Percentiles rank a stretch among this genome's conserved stretches.
These are phyloP conservation scores for Paecilomyces dactylethromorphus DNA, from an alignment of 2,329 filamentous ascomycete species.

Conservation along the genomic window DNA sequence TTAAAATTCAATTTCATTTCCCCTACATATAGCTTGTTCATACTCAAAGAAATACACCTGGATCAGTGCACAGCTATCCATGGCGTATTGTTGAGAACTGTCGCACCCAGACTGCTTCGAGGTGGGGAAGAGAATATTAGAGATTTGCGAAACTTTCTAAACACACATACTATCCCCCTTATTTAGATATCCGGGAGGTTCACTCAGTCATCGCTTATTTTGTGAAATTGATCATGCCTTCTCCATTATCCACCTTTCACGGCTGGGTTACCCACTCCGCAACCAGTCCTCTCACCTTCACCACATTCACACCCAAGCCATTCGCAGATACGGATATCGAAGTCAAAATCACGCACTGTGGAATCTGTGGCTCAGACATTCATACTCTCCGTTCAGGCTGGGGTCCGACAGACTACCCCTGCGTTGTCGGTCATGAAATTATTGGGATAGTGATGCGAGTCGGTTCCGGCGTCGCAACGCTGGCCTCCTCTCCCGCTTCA, in stretches of 20 bases:
- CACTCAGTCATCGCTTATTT: too few relatives aligned
- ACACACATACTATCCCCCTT: neutral
- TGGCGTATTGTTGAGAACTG: too few relatives aligned
- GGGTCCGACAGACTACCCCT: conserved; percentile 35
- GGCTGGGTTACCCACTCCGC: conserved; percentile 35
- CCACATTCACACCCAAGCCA: conserved; percentile 33
- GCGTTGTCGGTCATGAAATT: conserved; percentile 60
- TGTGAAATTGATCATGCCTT: neutral
- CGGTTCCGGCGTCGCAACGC: conserved; percentile 33
- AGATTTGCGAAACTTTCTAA: too few relatives aligned
- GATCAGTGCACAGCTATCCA: too few relatives aligned
- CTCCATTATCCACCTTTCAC: conserved; percentile 24
- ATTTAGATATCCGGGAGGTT: neutral
- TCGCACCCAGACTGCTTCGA: too few relatives aligned
- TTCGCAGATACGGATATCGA: conserved; percentile 59
- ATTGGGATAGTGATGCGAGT: conserved; percentile 53
- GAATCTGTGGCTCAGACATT: conserved; percentile 59
- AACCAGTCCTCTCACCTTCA: conserved; percentile 24
- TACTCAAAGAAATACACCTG: too few relatives aligned
- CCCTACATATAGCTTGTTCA: too few relatives aligned
- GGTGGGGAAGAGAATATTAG: too few relatives aligned
- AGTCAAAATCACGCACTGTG: conserved; percentile 59
- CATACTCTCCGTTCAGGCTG: conserved; percentile 52
- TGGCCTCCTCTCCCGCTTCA: conserved; percentile 16
- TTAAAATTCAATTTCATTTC: too few relatives aligned